Evolutionary conservation across 495 filamentous ascomycete species (phyloP), one percentile per base, ranked within the genome.

Genomic region (Opeltia flavorubescens): DNA sequence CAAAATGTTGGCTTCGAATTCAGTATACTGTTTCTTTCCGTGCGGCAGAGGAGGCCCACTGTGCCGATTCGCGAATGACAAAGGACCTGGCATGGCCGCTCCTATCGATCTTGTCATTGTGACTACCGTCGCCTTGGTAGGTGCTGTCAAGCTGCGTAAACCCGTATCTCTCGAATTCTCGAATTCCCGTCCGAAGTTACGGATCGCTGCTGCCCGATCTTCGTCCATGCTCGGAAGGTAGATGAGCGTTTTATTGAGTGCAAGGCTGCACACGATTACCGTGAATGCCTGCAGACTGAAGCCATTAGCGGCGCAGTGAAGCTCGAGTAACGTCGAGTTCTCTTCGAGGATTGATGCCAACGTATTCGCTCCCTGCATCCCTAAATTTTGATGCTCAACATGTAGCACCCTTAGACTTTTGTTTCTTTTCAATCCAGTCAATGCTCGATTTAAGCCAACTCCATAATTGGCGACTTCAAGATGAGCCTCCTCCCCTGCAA

Each of bases 401-500:
- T 77, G 74, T 33, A 98, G 67, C 23, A 86, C 74, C 35, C 77
- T 79, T 17, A 98, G 62, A 0, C 83, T 76, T 20, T 59, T 78
- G 62, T 95, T 95, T 43, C 75, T 65, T 47, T 79, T 80, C 47
- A 98, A 65, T 2, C 88, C 86, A 6, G 70, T 71, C 47, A 98
- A 65, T 9, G 87, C 83, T 34, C 79, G 70, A 28, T 83, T 86
- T 43, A 95, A 74, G 3, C 86, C 87, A 50, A 77, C 80, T 17
- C 89, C 88, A 29, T 95, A 78, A 35, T 83, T 78, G 1, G 84
- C 81, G 38, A 86, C 84, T 58, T 95, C 91, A 21, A 95, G 68
- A 56, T 89, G 81, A 6, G 86, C 84, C 52, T 83, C 83, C 58
- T 94, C 91, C 4, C 91, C 91, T 5, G 87, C 91, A 36, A 95